These are phyloP conservation scores for Bimuria novae-zelandiae DNA, from an alignment of 2,329 filamentous ascomycete species.

Conservation along the genomic window DNA sequence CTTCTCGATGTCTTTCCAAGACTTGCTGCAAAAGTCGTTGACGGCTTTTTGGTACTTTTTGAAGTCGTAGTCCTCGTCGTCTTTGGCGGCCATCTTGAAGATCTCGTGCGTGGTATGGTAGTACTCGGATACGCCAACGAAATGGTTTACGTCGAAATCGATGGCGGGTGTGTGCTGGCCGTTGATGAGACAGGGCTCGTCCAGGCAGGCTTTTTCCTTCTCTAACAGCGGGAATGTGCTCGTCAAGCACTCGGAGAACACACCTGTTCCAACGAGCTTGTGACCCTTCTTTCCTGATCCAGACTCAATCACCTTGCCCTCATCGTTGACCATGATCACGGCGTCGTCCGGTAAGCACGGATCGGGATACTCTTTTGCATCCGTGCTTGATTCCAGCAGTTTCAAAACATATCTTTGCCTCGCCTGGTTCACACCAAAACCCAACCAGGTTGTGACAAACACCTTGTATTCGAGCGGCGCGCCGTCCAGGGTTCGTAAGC, in stretches of 20 bases:
- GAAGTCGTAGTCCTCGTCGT: constrained; percentile 81
- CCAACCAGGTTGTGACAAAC: constrained; percentile 95
- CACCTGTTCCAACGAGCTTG: constrained; percentile 78
- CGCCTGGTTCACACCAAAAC: constrained; percentile 95
- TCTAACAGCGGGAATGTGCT: constrained; percentile 84
- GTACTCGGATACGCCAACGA: constrained; percentile 96
- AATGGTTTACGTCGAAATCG: constrained; percentile 96
- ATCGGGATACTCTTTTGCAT: constrained; percentile 75
- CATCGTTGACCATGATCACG: constrained; percentile 71
- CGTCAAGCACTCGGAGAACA: constrained; percentile 82
- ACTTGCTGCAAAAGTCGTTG: constrained; percentile 78
- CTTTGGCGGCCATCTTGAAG: constrained; percentile 74
- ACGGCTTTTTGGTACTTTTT: constrained; percentile 86
- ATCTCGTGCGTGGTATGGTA: constrained; percentile 98
- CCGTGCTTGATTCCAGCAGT: constrained; percentile 68
- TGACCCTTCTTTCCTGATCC: constrained; percentile 47
- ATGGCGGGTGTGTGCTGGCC: constrained; percentile 93
- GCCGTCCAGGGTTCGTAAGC: constrained; percentile 83
- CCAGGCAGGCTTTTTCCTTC: constrained; percentile 82
- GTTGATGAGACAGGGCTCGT: constrained; percentile 85
- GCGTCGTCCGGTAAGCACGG: constrained; percentile 86
- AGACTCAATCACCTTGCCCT: constrained; percentile 64
- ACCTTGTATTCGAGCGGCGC: constrained; percentile 79
- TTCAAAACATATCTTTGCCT: constrained; percentile 80
- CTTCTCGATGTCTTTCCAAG: constrained; percentile 77